phyloP scores from a whole-genome alignment of 176 grass and related monocot species.

The Areca catechu region DNA sequence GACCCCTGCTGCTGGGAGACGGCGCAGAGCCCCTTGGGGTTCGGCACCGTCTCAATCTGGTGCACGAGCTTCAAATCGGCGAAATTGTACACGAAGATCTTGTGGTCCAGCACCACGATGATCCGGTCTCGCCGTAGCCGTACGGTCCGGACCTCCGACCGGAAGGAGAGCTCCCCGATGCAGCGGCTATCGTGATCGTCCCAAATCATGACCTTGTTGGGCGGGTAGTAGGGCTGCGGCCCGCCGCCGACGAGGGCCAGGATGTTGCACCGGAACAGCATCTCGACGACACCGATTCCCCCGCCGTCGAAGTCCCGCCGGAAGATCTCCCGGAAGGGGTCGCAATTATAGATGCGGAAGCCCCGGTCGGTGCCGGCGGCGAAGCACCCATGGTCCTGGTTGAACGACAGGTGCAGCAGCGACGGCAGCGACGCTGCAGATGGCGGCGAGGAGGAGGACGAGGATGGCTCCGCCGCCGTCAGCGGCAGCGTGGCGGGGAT shows the following conservation, averaged over 20 bases:
- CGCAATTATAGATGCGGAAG: conserved; percentile 98
- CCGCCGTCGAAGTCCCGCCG: conserved; percentile 67
- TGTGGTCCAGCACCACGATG: conserved; percentile 75
- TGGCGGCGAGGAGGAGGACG: not conserved
- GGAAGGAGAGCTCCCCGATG: conserved; percentile 6
- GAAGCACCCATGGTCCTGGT: conserved; percentile 99
- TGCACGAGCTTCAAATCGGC: conserved; percentile 84
- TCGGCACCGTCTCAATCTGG: conserved; percentile 89
- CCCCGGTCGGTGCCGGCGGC: conserved; percentile 67
- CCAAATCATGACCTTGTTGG: conserved; percentile 14
- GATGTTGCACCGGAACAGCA: conserved; percentile 19
- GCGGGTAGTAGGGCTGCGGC: not conserved
- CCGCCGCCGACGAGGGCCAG: conserved; percentile 16
- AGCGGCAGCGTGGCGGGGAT: conserved; percentile 3
- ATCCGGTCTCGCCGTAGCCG: conserved; percentile 88
- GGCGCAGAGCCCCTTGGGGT: conserved; percentile 64
- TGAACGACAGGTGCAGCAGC: conserved; percentile 81
- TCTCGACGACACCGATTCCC: conserved; percentile 11
- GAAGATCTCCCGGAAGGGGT: conserved; percentile 98
- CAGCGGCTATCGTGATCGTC: conserved; percentile 20
- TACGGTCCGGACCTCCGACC: conserved; percentile 33
- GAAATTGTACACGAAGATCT: conserved; percentile 95
- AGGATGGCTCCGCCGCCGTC: not conserved
- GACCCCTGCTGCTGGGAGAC: conserved; percentile 94
- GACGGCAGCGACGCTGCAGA: not conserved